Base-by-base conservation (phyloP, 805 yeast genomes). In the Ascoidea rubescens region DNA sequence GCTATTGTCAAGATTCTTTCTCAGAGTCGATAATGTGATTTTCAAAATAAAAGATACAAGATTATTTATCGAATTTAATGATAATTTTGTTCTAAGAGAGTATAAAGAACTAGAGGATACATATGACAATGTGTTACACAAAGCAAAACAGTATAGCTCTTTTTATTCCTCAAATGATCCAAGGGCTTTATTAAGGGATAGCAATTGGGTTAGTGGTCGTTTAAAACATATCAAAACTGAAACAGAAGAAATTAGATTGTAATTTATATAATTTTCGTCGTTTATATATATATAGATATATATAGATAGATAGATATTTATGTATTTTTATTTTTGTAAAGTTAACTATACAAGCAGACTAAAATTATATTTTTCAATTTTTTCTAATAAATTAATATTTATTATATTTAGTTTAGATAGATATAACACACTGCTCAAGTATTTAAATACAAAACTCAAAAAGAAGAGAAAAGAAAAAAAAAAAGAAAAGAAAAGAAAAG, bases 21-120 rank as follows among this genome's bases (percentile, higher is more conserved):
- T 93, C 54, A 73, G 98, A 48, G 95, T 93, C 5, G 99, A 93
- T 67, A 83, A 87, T 58, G 99, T 93, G 5, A 68, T 89, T 28
- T 79, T 91, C 61, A 70, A 96, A 57, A 77, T 93, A 5, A 72
- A 88, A 56, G 99, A 93, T 62, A 85, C 96, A 0, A 71, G 99
- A 53, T 68, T 90, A 0, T 91, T 76, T 65, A 74, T 93, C 21
- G 97, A 91, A 61, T 82, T 87, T 59, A 78, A 72, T 43, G 75
- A 80, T 4, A 74, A 78, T 58, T 57, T 70, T 57, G 75, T 91
- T 1, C 69, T 91, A 17, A 71, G 96, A 55, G 96, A 91, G 67
- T 82, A 81, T 66, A 84, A 84, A 63, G 78, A 75, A 57, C 86
- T 79, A 58, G 86, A 84, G 61, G 78, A 71, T 30, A 67, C 69